Evolutionary conservation across 2,329 filamentous ascomycete species (phyloP), one percentile per base, ranked within the genome.

Genomic region (Lasiodiplodia theobromae): DNA sequence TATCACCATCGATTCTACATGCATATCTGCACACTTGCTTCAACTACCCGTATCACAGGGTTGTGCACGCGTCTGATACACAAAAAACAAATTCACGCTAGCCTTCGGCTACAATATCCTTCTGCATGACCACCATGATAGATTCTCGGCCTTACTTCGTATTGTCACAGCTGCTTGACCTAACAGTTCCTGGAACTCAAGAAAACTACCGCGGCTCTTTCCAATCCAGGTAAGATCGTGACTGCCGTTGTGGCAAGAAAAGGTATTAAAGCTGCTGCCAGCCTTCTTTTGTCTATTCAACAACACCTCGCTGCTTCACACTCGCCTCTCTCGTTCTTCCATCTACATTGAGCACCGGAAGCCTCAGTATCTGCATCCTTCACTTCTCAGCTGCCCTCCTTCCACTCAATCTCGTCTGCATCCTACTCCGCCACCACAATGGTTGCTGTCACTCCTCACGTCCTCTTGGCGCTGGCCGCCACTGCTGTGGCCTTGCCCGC

Each of bases 381-480:
- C 40, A 21, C 25, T 64, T 23, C 38, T 47, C 47, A 40, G 18
- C 8, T 4, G 21, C 25, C n/a, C 14, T 31, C 18, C 49, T 18
- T 34, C 10, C 28, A 10, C n/a, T 14, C 28, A 3, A 28, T 16
- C 44, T 37, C 28, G 16, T 25, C 51, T 18, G 40, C n/a, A n/a
- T 21, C 21, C 31, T 25, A 52, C 62, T 2, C 31, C 40, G 25
- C 31, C 47, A 16, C 7, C 12, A 53, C 18, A 65, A 53, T 65
- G 62, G 47, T 54, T 54, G 31, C 49, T 34, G 21, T 54, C 31
- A 53, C 62, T 16, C 49, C 23, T 23, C 40, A 40, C 2, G 21
- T 47, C 34, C 47, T 65, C 11, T 21, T 65, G n/a, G 31, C 49
- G 62, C 49, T 65, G 49, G 47, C 62, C 62, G 34, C 62, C 28